phyloP scores from a whole-genome alignment of 441 rosid species.

The Populus hybrid region DNA sequence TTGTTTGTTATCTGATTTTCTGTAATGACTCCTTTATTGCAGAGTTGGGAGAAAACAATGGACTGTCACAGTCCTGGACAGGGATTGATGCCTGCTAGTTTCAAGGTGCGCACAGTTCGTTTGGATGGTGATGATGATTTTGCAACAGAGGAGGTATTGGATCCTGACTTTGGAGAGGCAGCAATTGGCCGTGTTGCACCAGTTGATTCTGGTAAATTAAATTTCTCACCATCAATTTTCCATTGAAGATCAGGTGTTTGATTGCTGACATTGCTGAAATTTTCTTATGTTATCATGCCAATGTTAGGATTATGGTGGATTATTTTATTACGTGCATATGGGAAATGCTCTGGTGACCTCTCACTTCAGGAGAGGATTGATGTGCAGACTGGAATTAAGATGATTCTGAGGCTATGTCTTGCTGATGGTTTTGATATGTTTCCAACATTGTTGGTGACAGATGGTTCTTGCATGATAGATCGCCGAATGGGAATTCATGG shows the following conservation, averaged over 20 bases:
- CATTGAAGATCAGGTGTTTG: not conserved
- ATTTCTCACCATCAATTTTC: conserved; percentile 3
- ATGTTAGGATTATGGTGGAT: conserved; percentile 93
- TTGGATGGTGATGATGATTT: conserved; percentile 72
- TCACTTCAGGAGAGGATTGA: conserved; percentile 91
- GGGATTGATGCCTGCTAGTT: conserved; percentile 97
- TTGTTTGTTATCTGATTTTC: not conserved
- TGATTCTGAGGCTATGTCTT: conserved; percentile 74
- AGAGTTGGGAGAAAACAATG: conserved; percentile 99
- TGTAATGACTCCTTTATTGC: conserved; percentile 1
- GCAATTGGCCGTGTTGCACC: conserved; percentile 97
- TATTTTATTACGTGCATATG: conserved; percentile 83
- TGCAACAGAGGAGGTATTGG: conserved; percentile 75
- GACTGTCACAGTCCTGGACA: conserved; percentile 98
- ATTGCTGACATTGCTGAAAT: not conserved
- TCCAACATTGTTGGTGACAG: conserved; percentile 85
- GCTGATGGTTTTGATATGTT: conserved; percentile 98
- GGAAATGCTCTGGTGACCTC: conserved; percentile 76
- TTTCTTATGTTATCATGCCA: conserved; percentile 11
- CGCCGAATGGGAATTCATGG: conserved; percentile 97
- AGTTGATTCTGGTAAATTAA: conserved; percentile 73
- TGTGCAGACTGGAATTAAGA: conserved; percentile 94
- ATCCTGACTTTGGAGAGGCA: conserved; percentile 93
- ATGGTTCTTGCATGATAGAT: conserved; percentile 96
- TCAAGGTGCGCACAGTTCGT: conserved; percentile 83